Conservation (phyloP, 768 basidiomycete species). For the Trametes sanguinea region DNA sequence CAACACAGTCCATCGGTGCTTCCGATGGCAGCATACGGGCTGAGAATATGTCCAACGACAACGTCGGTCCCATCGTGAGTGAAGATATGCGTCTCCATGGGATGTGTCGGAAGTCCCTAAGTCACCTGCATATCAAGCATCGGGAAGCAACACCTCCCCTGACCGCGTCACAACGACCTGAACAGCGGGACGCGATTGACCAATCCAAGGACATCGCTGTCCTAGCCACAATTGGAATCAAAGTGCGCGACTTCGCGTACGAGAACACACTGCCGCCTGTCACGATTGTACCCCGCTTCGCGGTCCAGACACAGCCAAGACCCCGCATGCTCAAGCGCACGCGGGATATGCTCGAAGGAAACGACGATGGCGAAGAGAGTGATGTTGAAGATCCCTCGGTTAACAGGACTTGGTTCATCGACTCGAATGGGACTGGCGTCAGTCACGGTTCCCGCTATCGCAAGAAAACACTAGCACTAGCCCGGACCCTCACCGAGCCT, state of each 20-base stretch:
- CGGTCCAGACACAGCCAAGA: slow-evolving; percentile 49
- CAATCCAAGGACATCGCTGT: slow-evolving; percentile 15
- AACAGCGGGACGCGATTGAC: neutral
- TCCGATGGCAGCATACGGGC: neutral
- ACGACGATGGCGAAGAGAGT: slow-evolving; percentile 28
- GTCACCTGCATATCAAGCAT: neutral
- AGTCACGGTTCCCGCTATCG: slow-evolving; percentile 13
- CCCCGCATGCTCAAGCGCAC: slow-evolving; percentile 41
- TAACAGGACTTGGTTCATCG: slow-evolving; percentile 17
- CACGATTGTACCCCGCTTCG: slow-evolving; percentile 47
- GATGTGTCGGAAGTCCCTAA: neutral
- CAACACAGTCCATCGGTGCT: neutral
- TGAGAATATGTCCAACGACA: slow-evolving; percentile 3
- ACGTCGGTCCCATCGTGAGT: slow-evolving; percentile 8
- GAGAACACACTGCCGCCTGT: slow-evolving; percentile 68
- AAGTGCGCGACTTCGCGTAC: slow-evolving; percentile 65
- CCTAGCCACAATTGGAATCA: slow-evolving; percentile 39
- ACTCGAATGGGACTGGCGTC: slow-evolving; percentile 16
- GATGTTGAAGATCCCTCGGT: slow-evolving; percentile 17
- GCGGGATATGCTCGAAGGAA: slow-evolving; percentile 33
- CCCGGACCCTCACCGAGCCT: slow-evolving; percentile 40
- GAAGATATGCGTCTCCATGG: neutral
- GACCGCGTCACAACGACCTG: slow-evolving; percentile 9
- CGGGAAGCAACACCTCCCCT: neutral
- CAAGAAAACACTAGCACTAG: slow-evolving; percentile 33